Evolutionary conservation across 1,284 basidiomycete genomes (phyloP), one percentile per base, ranked within the genome.

Genomic region (Xerocomus amazonicus): DNA sequence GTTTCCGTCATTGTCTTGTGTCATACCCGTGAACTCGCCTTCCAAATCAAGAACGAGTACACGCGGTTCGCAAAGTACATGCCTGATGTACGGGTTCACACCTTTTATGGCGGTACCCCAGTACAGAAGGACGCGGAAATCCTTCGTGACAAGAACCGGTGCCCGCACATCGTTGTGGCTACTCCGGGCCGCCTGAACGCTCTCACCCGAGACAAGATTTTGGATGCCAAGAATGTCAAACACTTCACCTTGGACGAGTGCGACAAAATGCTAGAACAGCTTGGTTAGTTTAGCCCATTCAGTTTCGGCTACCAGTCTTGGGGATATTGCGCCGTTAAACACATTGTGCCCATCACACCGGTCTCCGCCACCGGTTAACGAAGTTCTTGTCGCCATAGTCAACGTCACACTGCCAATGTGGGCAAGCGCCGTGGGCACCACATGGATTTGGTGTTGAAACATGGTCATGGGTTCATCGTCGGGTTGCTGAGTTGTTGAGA

Each of bases 221-320:
- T 97, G 73, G 92, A 96, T 69, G 90, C 88, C 58, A 87, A 87
- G 71, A 88, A 92, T 69, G 92, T 97, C 72, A 96, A 97, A 79
- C 95, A 98, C 79, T 99, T 99, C 74, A 95, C 97, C 55, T 80
- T 99, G 70, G 97, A 99, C 81, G 97, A 99, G 78, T 99, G 97
- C 80, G 97, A 99, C 83, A 99, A 99, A 85, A 98, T 99, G 92
- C 87, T 99, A 70, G 97, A 99, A 83, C 90, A 95, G 85, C 93
- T 99, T 77, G 95, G 94, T 97, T 88, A 96, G 94, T 97, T 79
- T 64, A 60, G 63, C 62, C 63, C 58, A 73, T 80, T 77, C 82
- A 78, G 78, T 84, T 80, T 73, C 71, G 76, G 73, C 74, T 72
- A 67, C 68, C 52, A 56, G 48, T 62, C 64, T 59, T 63, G 48